phyloP scores from a whole-genome alignment of 2,329 filamentous ascomycete species.

The Waltergamsia citrina region DNA sequence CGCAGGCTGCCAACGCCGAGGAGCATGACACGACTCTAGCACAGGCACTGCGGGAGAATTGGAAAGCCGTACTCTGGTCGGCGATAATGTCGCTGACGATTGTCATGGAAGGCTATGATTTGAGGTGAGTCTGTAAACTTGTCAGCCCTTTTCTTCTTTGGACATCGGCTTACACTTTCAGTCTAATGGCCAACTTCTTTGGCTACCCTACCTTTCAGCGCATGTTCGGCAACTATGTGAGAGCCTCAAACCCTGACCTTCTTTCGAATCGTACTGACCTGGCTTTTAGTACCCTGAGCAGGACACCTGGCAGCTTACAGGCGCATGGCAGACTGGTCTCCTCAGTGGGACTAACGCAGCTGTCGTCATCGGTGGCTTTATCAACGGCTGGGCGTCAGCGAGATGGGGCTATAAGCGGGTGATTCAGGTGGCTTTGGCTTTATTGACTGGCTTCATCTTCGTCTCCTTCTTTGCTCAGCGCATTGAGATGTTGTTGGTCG shows the following conservation, averaged over 20 bases:
- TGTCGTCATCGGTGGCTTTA: conserved; percentile 11
- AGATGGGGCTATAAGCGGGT: conserved; percentile 29
- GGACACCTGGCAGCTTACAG: conserved; percentile 24
- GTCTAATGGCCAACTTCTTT: conserved; percentile 12
- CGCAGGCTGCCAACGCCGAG: conserved; percentile 6
- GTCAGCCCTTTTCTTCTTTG: no score
- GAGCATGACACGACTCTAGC: conserved; percentile 8
- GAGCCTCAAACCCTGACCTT: not conserved
- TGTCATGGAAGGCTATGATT: conserved; percentile 15
- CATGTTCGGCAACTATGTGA: conserved; percentile 10
- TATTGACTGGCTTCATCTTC: conserved; percentile 13
- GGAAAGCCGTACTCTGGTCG: conserved; percentile 13
- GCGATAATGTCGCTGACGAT: conserved; percentile 11
- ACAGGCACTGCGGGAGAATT: conserved; percentile 8
- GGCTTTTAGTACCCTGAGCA: conserved; percentile 1
- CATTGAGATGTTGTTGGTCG: conserved; percentile 25
- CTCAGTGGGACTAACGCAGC: conserved; percentile 6
- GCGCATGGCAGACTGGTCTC: conserved; percentile 14
- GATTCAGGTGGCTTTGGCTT: conserved; percentile 34
- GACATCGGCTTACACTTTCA: no score
- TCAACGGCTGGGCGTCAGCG: conserved; percentile 9
- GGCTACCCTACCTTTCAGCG: conserved; percentile 12
- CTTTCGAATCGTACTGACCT: no score
- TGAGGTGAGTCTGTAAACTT: no score
- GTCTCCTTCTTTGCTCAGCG: conserved; percentile 10